Conservation (phyloP, 495 filamentous ascomycete species). For the Astrothelium subdiscretum region DNA sequence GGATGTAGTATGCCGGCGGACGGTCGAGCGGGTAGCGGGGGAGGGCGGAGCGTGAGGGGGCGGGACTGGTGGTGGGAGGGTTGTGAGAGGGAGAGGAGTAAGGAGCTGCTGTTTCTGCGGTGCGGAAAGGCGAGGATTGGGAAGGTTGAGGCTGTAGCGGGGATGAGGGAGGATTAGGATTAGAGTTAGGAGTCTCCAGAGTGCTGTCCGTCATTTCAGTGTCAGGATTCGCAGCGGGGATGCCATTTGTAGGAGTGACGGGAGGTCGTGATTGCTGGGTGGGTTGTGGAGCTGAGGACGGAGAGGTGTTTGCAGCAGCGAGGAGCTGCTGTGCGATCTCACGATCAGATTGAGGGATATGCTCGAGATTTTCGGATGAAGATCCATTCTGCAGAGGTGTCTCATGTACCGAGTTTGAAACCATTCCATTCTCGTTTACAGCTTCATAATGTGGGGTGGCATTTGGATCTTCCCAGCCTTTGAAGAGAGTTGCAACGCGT, state of each 20-base stretch:
- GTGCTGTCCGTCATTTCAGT: background rate
- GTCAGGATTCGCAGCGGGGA: background rate
- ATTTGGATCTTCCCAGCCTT: slow-evolving; percentile 44
- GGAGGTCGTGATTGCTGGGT: background rate
- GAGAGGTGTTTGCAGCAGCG: background rate
- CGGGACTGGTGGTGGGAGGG: background rate
- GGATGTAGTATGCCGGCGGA: slow-evolving; percentile 49
- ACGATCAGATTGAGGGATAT: slow-evolving; percentile 5
- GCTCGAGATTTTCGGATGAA: background rate
- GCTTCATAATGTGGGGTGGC: background rate
- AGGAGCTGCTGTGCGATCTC: slow-evolving; percentile 10
- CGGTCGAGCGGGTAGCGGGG: slow-evolving; percentile 58
- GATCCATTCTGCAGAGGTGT: background rate
- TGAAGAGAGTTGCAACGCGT: slow-evolving; percentile 74
- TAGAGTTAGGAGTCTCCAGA: background rate
- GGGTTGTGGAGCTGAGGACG: background rate
- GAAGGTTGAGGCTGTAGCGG: background rate
- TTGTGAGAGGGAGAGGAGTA: background rate
- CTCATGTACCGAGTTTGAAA: background rate
- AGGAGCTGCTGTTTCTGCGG: background rate
- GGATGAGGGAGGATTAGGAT: background rate
- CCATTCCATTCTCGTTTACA: background rate
- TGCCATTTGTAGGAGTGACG: background rate
- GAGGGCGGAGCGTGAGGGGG: background rate
- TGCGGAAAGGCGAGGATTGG: background rate